Conservation (phyloP, 257 asterid species). For the Leonotis leonurus region DNA sequence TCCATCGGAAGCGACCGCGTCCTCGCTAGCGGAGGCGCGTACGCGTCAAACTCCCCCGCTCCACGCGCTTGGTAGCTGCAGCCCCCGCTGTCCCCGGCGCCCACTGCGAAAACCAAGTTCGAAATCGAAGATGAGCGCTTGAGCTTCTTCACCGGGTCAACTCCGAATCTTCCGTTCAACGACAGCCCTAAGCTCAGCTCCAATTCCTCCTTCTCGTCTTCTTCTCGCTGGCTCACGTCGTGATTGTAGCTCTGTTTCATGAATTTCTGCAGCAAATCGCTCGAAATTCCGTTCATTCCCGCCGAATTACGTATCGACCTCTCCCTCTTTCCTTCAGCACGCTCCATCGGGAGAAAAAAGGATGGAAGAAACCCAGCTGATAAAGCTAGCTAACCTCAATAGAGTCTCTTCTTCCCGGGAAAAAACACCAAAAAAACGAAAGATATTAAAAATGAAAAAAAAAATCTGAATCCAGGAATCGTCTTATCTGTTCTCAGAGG, state of each 20-base stretch:
- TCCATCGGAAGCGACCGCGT: constrained; percentile 59
- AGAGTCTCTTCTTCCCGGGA: constrained; percentile 11
- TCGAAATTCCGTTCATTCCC: constrained; percentile 21
- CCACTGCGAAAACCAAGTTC: constrained; percentile 19
- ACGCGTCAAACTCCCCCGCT: constrained; percentile 15
- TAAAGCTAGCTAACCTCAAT: constrained; percentile 14
- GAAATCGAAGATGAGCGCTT: constrained; percentile 56
- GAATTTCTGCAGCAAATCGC: constrained; percentile 33
- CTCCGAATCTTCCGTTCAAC: constrained; percentile 69
- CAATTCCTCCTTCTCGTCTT: constrained; percentile 32
- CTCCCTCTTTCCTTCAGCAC: constrained; percentile 21
- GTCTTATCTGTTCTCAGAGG: not conserved
- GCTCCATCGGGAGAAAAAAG: constrained; percentile 31
- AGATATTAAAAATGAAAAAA: not conserved
- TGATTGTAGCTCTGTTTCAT: not conserved
- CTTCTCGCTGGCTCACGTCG: not conserved
- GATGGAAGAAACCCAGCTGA: not conserved
- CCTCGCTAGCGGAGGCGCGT: constrained; percentile 47
- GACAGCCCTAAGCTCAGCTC: constrained; percentile 79
- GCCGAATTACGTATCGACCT: constrained; percentile 13
- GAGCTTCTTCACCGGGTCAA: constrained; percentile 54
- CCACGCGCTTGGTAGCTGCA: constrained; percentile 12
- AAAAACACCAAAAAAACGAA: not conserved
- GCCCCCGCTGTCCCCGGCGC: constrained; percentile 10
- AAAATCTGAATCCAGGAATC: not conserved